Evolutionary conservation across 2,329 filamentous ascomycete genomes (phyloP).

Genomic region (Colletotrichum sp.): DNA sequence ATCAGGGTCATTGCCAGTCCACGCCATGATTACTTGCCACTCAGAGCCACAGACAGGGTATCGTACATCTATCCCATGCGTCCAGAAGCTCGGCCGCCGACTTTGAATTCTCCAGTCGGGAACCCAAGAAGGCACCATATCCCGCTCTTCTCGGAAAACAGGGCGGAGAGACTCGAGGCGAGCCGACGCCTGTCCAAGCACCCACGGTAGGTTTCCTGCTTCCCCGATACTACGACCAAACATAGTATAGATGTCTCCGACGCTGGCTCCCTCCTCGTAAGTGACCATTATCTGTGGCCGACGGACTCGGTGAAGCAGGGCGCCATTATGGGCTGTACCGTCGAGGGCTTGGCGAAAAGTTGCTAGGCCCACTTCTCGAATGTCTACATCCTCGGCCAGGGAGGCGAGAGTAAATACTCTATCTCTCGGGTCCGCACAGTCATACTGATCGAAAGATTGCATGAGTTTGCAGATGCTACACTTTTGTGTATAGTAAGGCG

Average conservation of each 20-base stretch:
- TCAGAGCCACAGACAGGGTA: not conserved
- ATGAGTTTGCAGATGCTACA: not conserved
- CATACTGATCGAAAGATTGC: not conserved
- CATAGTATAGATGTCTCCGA: not conserved
- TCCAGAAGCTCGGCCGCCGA: not conserved
- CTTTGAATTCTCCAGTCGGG: not conserved
- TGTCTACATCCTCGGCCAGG: not conserved
- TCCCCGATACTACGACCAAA: not conserved
- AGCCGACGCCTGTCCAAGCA: not conserved
- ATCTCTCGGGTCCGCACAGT: not conserved
- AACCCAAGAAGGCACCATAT: not conserved
- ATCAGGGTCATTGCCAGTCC: not conserved
- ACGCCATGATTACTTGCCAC: no score
- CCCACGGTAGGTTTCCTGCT: not conserved
- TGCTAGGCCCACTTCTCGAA: not conserved
- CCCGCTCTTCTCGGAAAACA: rapidly evolving
- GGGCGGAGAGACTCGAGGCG: not conserved
- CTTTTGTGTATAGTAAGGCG: no score
- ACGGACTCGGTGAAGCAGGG: not conserved
- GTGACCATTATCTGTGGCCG: not conserved
- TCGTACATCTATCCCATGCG: rapidly evolving
- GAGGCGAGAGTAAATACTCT: not conserved
- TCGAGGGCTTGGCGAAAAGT: not conserved
- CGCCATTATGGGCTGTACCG: not conserved
- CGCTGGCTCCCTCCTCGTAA: not conserved